Conservation (phyloP, 129 eudicot species). For the Flaveria ramosissima region DNA sequence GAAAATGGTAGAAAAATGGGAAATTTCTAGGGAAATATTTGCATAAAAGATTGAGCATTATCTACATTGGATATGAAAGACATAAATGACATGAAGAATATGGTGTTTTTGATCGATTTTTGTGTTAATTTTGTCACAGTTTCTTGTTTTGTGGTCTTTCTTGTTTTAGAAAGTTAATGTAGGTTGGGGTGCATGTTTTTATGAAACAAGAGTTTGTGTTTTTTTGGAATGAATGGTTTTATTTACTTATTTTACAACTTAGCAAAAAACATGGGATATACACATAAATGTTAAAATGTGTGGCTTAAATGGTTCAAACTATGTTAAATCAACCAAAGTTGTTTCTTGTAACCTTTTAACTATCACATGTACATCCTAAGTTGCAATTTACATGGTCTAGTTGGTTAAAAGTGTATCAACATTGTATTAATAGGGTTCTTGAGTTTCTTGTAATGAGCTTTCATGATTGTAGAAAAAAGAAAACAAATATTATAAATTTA, state of each 20-base stretch:
- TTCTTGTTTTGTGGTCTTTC: constrained; percentile 39
- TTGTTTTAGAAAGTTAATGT: constrained; percentile 24
- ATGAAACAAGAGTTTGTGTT: constrained; percentile 24
- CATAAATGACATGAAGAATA: neutral
- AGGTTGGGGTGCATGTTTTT: constrained; percentile 32
- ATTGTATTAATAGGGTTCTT: too few relatives aligned
- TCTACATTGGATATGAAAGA: constrained; percentile 26
- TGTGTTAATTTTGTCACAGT: constrained; percentile 15
- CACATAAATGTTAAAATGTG: neutral
- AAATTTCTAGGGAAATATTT: constrained; percentile 8
- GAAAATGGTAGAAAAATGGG: constrained; percentile 29
- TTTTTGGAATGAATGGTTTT: constrained; percentile 21
- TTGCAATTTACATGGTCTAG: too few relatives aligned
- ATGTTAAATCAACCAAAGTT: neutral
- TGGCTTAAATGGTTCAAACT: neutral
- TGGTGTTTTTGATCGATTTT: constrained; percentile 24
- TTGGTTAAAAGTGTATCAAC: too few relatives aligned
- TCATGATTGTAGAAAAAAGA: too few relatives aligned
- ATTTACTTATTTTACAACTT: neutral
- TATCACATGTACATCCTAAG: too few relatives aligned
- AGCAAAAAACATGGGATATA: neutral
- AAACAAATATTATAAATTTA: too few relatives aligned
- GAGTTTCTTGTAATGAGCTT: too few relatives aligned
- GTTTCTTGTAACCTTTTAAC: too few relatives aligned
- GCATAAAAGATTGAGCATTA: constrained; percentile 20